Base-by-base conservation (phyloP, 1,284 basidiomycete species). In the Irpex lacteus region DNA sequence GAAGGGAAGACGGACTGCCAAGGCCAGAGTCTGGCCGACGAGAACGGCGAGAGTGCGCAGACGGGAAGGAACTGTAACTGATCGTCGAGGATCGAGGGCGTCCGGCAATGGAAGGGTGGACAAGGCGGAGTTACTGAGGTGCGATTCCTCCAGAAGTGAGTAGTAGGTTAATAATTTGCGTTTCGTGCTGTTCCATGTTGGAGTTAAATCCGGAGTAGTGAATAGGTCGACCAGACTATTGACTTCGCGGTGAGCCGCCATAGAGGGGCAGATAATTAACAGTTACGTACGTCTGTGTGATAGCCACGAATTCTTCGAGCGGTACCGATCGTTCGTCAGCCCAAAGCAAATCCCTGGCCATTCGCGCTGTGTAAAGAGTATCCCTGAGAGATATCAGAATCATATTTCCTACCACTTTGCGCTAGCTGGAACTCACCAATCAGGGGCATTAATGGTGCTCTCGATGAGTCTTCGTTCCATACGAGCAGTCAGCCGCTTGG, bases 271-370 rank as follows among this genome's bases (percentile, higher is more conserved):
- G 54, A 67, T 64, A 13, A 36, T 11, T 32, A 44, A 9, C 0
- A 40, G 26, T 36, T 13, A 67, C 68, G n/a, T 63, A 96, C 94
- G 94, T 96, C 75, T 98, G 96, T n/a, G 92, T 92, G 59, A 96
- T 83, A 11, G 81, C 75, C 18, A 94, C 88, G 72, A 91, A 96
- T 65, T 96, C 88, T 60, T 90, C 85, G 21, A 96, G 83, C 57
- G 88, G 82, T 62, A 98, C 86, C 50, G 85, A 83, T 63, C 84
- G 83, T 65, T 93, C 89, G 63, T 86, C 82, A 69, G 89, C 88
- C 93, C 94, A 98, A 26, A 98, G 81, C 54, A 98, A 79, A 74
- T 98, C 92, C 61, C 93, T 82, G 5, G 96, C 94, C 89, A 96
- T 95, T 63, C 91, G 86, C 9, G 94, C 94, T 37, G 88, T 88